These are phyloP conservation scores for Pyrenochaeta sp. DNA, from an alignment of 2,329 filamentous ascomycete species.

Conservation along the genomic window DNA sequence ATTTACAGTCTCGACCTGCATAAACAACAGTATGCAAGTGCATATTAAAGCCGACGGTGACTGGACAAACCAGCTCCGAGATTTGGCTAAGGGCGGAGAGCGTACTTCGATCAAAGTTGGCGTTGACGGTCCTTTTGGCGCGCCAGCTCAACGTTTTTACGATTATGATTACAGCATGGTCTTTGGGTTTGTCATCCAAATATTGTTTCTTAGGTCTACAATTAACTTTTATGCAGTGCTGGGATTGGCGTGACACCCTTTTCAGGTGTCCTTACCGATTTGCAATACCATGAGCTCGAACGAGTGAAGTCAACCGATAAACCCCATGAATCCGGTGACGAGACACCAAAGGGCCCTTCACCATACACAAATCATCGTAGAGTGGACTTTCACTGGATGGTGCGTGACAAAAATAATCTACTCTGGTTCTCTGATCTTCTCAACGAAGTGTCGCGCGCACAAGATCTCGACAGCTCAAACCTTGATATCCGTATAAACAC, in stretches of 20 bases:
- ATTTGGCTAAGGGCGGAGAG: constrained; percentile 51
- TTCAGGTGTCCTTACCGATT: constrained; percentile 64
- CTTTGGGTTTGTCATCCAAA: constrained; percentile 48
- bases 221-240: constrained; percentile 43
- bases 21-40: constrained; percentile 61
- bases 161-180: constrained; percentile 66
- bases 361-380: constrained; percentile 56
- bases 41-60: constrained; percentile 68
- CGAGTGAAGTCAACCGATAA: constrained; percentile 27
- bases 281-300: constrained; percentile 58
- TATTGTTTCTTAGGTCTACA: neutral
- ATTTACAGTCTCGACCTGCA: constrained; percentile 66
- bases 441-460: constrained; percentile 53
- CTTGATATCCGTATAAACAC: constrained; percentile 66
- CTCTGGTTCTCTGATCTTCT: constrained; percentile 67
- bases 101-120: constrained; percentile 58
- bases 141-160: constrained; percentile 66
- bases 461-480: constrained; percentile 42
- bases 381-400: constrained; percentile 69
- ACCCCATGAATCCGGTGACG: constrained; percentile 11
- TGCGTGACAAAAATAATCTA: constrained; percentile 64
- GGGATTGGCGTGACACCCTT: constrained; percentile 68
- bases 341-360: constrained; percentile 14
- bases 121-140: constrained; percentile 66
- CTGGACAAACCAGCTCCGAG: constrained; percentile 61